Percentiles rank a stretch among this genome's conserved stretches.
Conservation (phyloP, 176 grass and related monocot species). For the Saccharum officinarum region DNA sequence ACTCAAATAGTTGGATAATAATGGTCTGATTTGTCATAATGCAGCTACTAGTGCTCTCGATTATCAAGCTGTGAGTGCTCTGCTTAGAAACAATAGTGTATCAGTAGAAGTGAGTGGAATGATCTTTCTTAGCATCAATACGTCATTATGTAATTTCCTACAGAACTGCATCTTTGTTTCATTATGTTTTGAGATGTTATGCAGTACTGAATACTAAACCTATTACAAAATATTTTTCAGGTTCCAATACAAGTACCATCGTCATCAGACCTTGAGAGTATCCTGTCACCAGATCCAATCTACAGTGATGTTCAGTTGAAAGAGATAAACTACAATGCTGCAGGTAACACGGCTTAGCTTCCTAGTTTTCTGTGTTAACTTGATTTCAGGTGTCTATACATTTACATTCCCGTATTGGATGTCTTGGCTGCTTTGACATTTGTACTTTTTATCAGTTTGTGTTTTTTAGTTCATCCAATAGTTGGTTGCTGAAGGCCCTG, state of each 20-base stretch:
- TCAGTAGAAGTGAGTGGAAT: conserved; percentile 19
- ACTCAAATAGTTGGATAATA: background rate
- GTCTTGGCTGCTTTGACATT: conserved; percentile 14
- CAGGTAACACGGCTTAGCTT: conserved; percentile 50
- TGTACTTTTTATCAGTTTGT: background rate
- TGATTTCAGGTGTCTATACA: conserved; percentile 11
- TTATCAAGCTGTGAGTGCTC: background rate
- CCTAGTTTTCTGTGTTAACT: background rate
- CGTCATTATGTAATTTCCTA: conserved; percentile 24
- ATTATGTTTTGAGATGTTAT: conserved; percentile 20
- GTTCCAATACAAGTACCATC: conserved; percentile 58
- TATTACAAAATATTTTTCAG: conserved; percentile 48
- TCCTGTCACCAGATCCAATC: conserved; percentile 64
- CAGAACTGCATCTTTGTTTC: conserved; percentile 13
- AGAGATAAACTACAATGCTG: conserved; percentile 44
- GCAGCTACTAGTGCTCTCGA: background rate
- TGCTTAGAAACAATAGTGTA: conserved; percentile 11
- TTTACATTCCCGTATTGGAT: conserved; percentile 19
- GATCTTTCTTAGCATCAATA: background rate
- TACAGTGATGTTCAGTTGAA: conserved; percentile 67
- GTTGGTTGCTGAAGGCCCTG: conserved; percentile 32
- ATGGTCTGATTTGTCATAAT: background rate
- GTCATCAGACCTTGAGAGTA: conserved; percentile 59
- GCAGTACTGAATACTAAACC: conserved; percentile 27
- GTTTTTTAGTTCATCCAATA: conserved; percentile 15